phyloP scores from a whole-genome alignment of 495 filamentous ascomycete species.

The Articulospora tetracladia region DNA sequence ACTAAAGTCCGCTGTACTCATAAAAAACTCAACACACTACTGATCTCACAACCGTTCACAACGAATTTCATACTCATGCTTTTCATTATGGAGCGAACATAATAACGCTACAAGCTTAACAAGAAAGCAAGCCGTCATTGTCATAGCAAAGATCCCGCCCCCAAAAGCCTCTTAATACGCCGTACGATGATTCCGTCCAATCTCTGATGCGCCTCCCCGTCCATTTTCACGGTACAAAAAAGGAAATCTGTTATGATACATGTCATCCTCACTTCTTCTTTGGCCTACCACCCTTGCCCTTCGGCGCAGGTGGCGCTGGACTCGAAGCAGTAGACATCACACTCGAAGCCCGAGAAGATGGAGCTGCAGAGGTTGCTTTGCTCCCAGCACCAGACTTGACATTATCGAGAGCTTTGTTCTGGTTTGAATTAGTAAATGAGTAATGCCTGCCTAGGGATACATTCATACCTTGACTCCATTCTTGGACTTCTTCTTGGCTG shows the following conservation, averaged over 20 bases:
- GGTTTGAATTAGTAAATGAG: slow-evolving; percentile 1
- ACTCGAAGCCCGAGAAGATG: slow-evolving; percentile 38
- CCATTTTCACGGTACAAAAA: slow-evolving; percentile 14
- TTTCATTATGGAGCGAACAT: not conserved
- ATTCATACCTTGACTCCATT: slow-evolving; percentile 62
- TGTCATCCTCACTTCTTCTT: slow-evolving; percentile 43
- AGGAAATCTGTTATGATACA: slow-evolving; percentile 18
- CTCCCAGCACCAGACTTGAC: slow-evolving; percentile 47
- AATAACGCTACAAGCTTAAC: not conserved
- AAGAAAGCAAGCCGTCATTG: not conserved
- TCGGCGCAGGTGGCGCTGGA: slow-evolving; percentile 37
- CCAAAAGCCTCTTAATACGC: slow-evolving; percentile 19
- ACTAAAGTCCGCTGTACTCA: no score
- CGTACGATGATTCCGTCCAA: slow-evolving; percentile 20
- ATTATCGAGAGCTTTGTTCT: slow-evolving; percentile 63
- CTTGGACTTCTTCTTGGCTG: slow-evolving; percentile 91
- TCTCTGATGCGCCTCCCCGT: slow-evolving; percentile 15
- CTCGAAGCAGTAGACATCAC: slow-evolving; percentile 52
- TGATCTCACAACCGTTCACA: no score
- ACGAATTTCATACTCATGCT: not conserved
- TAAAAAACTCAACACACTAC: no score
- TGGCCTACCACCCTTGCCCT: slow-evolving; percentile 40
- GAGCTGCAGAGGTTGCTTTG: slow-evolving; percentile 26
- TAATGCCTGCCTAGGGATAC: not conserved
- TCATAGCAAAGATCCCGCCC: slow-evolving; percentile 6